Conservation (phyloP, 2,329 filamentous ascomycete genomes). For the Byssothecium circinans region DNA sequence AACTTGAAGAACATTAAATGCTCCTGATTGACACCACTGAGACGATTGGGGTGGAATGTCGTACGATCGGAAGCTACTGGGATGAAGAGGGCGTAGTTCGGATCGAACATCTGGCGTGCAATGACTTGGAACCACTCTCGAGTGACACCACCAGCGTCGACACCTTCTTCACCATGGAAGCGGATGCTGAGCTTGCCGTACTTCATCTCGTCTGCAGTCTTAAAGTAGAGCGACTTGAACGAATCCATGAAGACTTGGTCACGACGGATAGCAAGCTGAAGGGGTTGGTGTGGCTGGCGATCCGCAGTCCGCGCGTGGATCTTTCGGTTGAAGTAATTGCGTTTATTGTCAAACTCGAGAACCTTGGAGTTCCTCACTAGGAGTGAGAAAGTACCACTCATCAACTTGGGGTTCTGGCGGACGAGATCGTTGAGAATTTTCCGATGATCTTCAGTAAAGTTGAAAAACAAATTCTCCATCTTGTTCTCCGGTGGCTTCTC, state of each 20-base stretch:
- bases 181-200: constrained; percentile 97
- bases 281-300: constrained; percentile 67
- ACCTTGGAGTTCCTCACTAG: constrained; percentile 99
- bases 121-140: constrained; percentile 99
- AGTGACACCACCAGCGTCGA: constrained; percentile 95
- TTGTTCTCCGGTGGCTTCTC: constrained; percentile 76
- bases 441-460: constrained; percentile 94
- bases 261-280: constrained; percentile 87
- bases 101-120: constrained; percentile 97
- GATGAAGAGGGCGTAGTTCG: constrained; percentile 94
- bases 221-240: constrained; percentile 98
- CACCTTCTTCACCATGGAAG: constrained; percentile 95
- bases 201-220: constrained; percentile 95
- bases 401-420: constrained; percentile 93
- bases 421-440: constrained; percentile 98
- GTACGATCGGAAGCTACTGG: constrained; percentile 96
- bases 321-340: constrained; percentile 95
- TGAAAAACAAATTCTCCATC: constrained; percentile 92
- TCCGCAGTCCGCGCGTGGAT: constrained; percentile 76
- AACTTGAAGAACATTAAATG: constrained; percentile 99
- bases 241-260: constrained; percentile 98
- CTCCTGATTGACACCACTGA: constrained; percentile 91
- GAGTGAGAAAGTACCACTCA: constrained; percentile 96
- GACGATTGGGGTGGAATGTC: constrained; percentile 96
- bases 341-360: constrained; percentile 98